These are phyloP conservation scores for Amaranthus cruentus DNA, from an alignment of 148 eudicot species.

Conservation along the genomic window DNA sequence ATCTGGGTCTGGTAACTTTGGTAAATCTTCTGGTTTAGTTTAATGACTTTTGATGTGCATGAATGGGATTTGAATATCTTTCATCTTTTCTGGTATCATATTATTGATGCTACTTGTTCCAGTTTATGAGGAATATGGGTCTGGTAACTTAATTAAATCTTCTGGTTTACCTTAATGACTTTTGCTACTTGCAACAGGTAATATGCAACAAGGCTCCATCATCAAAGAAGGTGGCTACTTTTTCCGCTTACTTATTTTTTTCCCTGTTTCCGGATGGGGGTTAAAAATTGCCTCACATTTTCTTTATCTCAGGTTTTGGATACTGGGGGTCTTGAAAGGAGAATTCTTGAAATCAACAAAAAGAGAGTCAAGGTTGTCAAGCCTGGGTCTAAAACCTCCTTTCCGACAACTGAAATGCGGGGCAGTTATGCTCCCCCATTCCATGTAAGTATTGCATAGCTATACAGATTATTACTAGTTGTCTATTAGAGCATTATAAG, in stretches of 20 bases:
- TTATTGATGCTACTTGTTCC: not conserved
- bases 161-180: slow-evolving; percentile 1
- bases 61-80: not conserved
- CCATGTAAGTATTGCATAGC: slow-evolving; percentile 53
- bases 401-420: slow-evolving; percentile 89
- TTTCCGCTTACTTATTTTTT: not conserved
- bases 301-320: slow-evolving; percentile 50
- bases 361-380: slow-evolving; percentile 89
- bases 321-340: slow-evolving; percentile 72
- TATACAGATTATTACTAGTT: not conserved
- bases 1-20: too few species aligned
- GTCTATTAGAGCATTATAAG: not conserved
- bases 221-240: slow-evolving; percentile 53
- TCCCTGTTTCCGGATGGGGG: not conserved
- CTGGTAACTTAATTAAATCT: not conserved
- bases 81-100: not conserved
- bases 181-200: slow-evolving; percentile 45
- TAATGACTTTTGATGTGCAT: not conserved
- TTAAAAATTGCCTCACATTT: slow-evolving; percentile 8
- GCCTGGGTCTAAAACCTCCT: slow-evolving; percentile 96
- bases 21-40: not conserved
- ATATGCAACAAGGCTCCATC: slow-evolving; percentile 77
- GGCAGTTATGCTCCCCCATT: slow-evolving; percentile 95
- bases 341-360: slow-evolving; percentile 83
- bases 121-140: not conserved